phyloP scores from a whole-genome alignment of 2,329 filamentous ascomycete species.

The Albifimbria verrucaria region DNA sequence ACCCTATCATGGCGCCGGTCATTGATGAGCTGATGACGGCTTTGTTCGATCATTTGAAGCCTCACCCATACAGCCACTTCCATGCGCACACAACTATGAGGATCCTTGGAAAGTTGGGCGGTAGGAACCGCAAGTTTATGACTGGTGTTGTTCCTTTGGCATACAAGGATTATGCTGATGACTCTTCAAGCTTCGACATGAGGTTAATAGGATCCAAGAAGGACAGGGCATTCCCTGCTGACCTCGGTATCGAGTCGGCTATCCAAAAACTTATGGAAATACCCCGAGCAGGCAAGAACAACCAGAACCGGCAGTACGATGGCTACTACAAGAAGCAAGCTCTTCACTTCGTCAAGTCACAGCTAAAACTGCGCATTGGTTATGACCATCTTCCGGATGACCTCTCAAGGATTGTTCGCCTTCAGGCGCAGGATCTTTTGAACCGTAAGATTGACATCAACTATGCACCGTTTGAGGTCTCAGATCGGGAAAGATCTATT shows the following conservation, averaged over 20 bases:
- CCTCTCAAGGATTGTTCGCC: conserved; percentile 74
- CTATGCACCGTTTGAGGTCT: conserved; percentile 66
- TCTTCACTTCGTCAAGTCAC: conserved; percentile 79
- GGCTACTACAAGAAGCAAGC: conserved; percentile 91
- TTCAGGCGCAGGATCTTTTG: conserved; percentile 84
- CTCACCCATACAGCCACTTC: conserved; percentile 93
- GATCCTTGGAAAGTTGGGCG: conserved; percentile 93
- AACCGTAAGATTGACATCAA: conserved; percentile 69
- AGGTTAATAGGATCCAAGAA: conserved; percentile 85
- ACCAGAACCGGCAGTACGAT: conserved; percentile 62
- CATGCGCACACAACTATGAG: conserved; percentile 97
- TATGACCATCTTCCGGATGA: conserved; percentile 87
- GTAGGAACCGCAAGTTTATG: conserved; percentile 92
- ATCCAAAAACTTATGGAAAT: conserved; percentile 83
- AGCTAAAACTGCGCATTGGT: conserved; percentile 87
- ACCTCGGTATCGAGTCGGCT: conserved; percentile 83
- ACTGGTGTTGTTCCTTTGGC: conserved; percentile 81
- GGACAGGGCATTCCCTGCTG: conserved; percentile 82
- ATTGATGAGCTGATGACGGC: conserved; percentile 99
- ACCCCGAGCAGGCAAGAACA: conserved; percentile 58
- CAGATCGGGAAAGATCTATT: conserved; percentile 78
- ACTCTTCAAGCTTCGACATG: conserved; percentile 82
- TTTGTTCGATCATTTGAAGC: conserved; percentile 90
- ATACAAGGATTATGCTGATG: conserved; percentile 84
- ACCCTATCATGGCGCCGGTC: conserved; percentile 98